Evolutionary conservation across 202 grass and related monocot genomes (phyloP).

Genomic region (Elaeis oleifera): DNA sequence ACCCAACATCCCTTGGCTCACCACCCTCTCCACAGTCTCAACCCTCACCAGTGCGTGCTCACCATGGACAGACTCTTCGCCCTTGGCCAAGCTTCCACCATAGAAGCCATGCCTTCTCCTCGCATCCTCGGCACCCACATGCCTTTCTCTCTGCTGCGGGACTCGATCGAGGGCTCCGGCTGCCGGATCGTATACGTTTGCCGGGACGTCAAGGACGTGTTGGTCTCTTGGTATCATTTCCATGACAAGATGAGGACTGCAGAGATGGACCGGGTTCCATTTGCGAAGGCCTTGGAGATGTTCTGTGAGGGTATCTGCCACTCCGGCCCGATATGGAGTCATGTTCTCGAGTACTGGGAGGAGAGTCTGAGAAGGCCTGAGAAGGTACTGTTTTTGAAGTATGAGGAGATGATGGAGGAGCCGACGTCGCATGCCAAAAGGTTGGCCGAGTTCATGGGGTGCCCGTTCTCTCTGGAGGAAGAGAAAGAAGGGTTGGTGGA

Average conservation of each 20-base stretch:
- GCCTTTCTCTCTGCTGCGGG: not conserved
- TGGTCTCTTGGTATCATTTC: slow-evolving; percentile 24
- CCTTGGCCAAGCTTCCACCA: not conserved
- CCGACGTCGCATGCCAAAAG: no score
- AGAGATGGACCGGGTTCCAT: no score
- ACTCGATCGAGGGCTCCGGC: not conserved
- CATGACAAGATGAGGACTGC: not conserved
- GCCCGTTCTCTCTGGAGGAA: no score
- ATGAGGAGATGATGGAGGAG: no score
- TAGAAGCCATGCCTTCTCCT: not conserved
- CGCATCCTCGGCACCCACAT: not conserved
- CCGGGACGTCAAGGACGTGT: slow-evolving; percentile 26
- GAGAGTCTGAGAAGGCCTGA: no score
- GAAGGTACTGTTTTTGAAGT: no score
- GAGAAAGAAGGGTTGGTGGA: no score
- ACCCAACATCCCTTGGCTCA: not conserved
- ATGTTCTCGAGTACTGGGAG: no score
- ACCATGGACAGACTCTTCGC: not conserved
- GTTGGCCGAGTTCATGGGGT: no score
- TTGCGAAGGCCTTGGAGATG: no score
- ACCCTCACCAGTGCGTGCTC: not conserved
- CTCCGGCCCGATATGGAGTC: no score
- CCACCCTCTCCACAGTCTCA: not conserved
- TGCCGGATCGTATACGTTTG: slow-evolving; percentile 32
- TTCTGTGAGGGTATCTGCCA: no score